Evolutionary conservation across 495 filamentous ascomycete genomes (phyloP).

Genomic region (Patellaria atrata): DNA sequence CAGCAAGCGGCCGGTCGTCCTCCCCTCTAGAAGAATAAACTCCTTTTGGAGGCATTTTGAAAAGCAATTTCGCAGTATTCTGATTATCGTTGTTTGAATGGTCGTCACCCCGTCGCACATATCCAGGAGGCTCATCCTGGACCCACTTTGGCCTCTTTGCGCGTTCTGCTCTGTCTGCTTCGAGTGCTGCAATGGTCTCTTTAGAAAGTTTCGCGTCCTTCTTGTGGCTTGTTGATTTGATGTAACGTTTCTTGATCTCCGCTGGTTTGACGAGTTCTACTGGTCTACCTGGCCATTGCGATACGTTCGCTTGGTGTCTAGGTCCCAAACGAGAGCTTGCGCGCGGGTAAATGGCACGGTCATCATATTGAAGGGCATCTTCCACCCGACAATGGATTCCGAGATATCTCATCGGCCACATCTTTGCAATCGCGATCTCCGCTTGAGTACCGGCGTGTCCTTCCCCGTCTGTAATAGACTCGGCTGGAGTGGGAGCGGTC

Average conservation of each 20-base stretch:
- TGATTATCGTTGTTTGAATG: constrained; percentile 38
- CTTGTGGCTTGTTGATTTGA: constrained; percentile 47
- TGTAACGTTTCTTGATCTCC: constrained; percentile 66
- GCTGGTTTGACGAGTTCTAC: constrained; percentile 80
- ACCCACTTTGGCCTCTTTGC: constrained; percentile 85
- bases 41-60: constrained; percentile 38
- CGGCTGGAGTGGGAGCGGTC: constrained; percentile 31
- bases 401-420: constrained; percentile 94
- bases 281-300: constrained; percentile 66
- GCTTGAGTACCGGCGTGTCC: constrained; percentile 66
- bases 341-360: constrained; percentile 83
- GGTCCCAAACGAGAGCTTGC: constrained; percentile 87
- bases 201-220: constrained; percentile 61
- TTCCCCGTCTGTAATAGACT: constrained; percentile 31
- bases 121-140: constrained; percentile 79
- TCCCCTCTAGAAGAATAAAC: constrained; percentile 39
- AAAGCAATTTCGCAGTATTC: constrained; percentile 44
- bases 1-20: constrained; percentile 32
- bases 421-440: constrained; percentile 76
- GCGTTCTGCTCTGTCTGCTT: constrained; percentile 60
- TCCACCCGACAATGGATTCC: constrained; percentile 93
- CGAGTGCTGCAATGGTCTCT: constrained; percentile 60
- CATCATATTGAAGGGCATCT: constrained; percentile 93
- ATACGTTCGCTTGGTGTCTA: constrained; percentile 78
- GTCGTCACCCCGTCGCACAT: constrained; percentile 72